These are phyloP conservation scores for Leishmania mexicana DNA, from an alignment of 208 protist genomes.

Conservation along the genomic window DNA sequence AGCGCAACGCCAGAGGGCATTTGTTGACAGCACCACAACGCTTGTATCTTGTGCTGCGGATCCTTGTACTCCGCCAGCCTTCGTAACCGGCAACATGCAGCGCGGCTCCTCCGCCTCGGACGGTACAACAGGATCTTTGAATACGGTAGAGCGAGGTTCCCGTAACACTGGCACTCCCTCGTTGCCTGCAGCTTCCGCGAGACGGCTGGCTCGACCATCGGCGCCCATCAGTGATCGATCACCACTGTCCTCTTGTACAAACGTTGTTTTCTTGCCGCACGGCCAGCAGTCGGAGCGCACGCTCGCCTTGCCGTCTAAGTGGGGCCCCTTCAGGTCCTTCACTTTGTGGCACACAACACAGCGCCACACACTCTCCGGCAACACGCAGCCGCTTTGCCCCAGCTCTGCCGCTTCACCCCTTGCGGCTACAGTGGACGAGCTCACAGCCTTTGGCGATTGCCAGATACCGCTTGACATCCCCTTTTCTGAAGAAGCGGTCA, in stretches of 20 bases:
- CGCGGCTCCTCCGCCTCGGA: not conserved
- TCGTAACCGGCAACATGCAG: not conserved
- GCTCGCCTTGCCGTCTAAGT: not conserved
- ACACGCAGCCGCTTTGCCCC: no score
- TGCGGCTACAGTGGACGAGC: no score
- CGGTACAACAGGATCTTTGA: not conserved
- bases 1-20: not conserved
- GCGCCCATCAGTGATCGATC: not conserved
- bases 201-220: not conserved
- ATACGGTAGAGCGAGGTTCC: not conserved
- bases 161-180: not conserved
- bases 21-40: not conserved
- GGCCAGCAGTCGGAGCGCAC: constrained; percentile 7
- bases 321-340: not conserved
- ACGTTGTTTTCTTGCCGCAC: constrained; percentile 1
- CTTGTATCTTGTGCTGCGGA: not conserved
- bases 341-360: not conserved
- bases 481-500: no score
- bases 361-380: not conserved
- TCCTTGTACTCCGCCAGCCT: not conserved
- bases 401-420: no score
- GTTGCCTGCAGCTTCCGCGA: not conserved
- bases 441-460: no score
- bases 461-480: no score
- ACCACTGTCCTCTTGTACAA: not conserved